These are phyloP conservation scores for Raffaelea deltoideospora DNA, from an alignment of 2,329 filamentous ascomycete genomes.

Conservation along the genomic window DNA sequence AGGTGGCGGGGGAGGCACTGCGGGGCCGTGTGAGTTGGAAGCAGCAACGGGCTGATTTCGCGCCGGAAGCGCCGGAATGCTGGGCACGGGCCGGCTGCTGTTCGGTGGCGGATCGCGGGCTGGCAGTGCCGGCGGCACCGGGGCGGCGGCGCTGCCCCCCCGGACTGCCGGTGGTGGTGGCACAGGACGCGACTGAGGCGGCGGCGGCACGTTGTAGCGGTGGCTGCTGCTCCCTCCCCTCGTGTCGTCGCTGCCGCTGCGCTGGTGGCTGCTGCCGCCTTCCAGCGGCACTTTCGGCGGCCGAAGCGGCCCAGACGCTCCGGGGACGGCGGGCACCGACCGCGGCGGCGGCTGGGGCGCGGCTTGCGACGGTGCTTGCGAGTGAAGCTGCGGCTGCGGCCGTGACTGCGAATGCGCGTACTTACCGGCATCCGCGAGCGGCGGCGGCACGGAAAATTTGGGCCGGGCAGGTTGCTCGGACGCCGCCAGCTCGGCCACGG, in stretches of 20 bases:
- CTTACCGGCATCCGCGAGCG: slow-evolving; percentile 79
- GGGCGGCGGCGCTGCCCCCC: slow-evolving; percentile 27
- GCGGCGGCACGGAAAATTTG: slow-evolving; percentile 72
- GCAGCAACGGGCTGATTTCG: too few relatives aligned
- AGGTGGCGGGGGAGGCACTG: slow-evolving; percentile 20
- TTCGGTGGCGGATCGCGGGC: not conserved
- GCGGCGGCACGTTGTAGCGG: slow-evolving; percentile 65
- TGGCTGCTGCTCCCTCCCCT: slow-evolving; percentile 25
- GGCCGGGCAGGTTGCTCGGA: slow-evolving; percentile 56
- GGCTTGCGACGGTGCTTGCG: too few relatives aligned
- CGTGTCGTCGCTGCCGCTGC: too few relatives aligned
- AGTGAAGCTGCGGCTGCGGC: slow-evolving; percentile 26
- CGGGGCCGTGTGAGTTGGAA: too few relatives aligned
- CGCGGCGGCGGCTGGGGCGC: slow-evolving; percentile 27
- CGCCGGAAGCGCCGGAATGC: slow-evolving; percentile 18
- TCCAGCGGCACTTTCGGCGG: slow-evolving; percentile 59
- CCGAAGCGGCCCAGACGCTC: slow-evolving; percentile 45
- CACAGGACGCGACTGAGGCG: slow-evolving; percentile 50
- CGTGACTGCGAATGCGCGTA: slow-evolving; percentile 46
- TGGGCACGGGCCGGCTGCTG: not conserved
- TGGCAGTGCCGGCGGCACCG: slow-evolving; percentile 2
- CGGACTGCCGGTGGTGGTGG: slow-evolving; percentile 65
- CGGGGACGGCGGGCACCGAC: slow-evolving; percentile 30
- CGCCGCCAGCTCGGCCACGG: slow-evolving; percentile 39
- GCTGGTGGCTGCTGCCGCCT: slow-evolving; percentile 45